Conservation (phyloP, 2,329 filamentous ascomycete genomes). For the Pseudogymnoascus sp. region DNA sequence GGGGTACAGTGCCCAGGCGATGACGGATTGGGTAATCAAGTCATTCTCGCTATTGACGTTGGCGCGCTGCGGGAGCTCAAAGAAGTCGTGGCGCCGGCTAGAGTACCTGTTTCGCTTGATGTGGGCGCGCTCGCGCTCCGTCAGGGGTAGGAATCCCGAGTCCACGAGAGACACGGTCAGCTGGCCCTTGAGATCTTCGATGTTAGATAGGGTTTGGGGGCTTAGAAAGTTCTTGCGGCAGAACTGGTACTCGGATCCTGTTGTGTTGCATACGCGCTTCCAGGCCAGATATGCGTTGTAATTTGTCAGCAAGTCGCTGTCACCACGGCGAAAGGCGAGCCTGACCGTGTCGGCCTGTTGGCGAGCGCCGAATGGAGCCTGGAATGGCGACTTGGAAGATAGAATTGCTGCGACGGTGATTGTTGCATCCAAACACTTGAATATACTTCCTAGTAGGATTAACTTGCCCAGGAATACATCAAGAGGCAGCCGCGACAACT, state of each 20-base stretch:
- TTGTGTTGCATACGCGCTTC: conserved; percentile 69
- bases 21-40: conserved; percentile 65
- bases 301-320: conserved; percentile 84
- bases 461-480: conserved; percentile 95
- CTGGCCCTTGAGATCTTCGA: conserved; percentile 93
- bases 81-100: conserved; percentile 60
- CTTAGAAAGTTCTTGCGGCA: conserved; percentile 92
- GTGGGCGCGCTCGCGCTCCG: conserved; percentile 57
- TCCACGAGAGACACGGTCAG: conserved; percentile 78
- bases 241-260: conserved; percentile 72
- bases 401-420: conserved; percentile 88
- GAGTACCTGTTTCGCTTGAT: conserved; percentile 47
- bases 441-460: conserved; percentile 75
- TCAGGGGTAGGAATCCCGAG: conserved; percentile 70
- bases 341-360: conserved; percentile 73
- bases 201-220: conserved; percentile 78
- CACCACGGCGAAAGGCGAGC: conserved; percentile 69
- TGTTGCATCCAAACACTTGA: conserved; percentile 84
- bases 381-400: conserved; percentile 89
- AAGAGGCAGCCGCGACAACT: conserved; percentile 79
- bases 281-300: conserved; percentile 91
- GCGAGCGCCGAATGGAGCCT: conserved; percentile 75
- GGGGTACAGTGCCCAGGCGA: conserved; percentile 92
- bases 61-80: conserved; percentile 67
- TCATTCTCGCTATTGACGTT: conserved; percentile 75